A percentile compares a stretch with the other conserved stretches of the same genome.
These are phyloP conservation scores for Ceratocystis huliohia DNA, from an alignment of 2,329 filamentous ascomycete genomes.

Conservation along the genomic window DNA sequence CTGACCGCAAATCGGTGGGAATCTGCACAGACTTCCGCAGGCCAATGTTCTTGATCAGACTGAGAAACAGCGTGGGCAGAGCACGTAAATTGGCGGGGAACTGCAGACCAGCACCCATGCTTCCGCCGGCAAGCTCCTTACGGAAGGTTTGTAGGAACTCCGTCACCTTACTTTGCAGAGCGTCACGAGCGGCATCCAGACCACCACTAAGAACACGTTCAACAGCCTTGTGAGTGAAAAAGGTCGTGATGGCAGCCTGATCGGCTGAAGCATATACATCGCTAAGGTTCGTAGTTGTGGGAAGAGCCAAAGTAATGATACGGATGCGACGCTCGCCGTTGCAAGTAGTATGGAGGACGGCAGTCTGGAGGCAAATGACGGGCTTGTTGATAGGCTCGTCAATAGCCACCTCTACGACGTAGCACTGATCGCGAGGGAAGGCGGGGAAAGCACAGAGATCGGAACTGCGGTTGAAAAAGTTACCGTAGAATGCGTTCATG, in stretches of 20 bases:
- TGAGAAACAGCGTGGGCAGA: slow-evolving; percentile 80
- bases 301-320: slow-evolving; percentile 83
- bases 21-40: slow-evolving; percentile 88
- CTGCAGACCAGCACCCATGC: slow-evolving; percentile 87
- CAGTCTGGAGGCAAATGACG: slow-evolving; percentile 83
- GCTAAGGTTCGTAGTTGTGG: slow-evolving; percentile 79
- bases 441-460: slow-evolving; percentile 96
- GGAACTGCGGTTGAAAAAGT: slow-evolving; percentile 97
- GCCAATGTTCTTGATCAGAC: slow-evolving; percentile 90
- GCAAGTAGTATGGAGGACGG: slow-evolving; percentile 92
- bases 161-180: slow-evolving; percentile 78
- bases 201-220: slow-evolving; percentile 77
- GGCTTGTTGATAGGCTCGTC: slow-evolving; percentile 89
- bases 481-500: slow-evolving; percentile 97
- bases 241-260: slow-evolving; percentile 82
- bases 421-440: slow-evolving; percentile 92
- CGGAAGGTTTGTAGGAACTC: slow-evolving; percentile 91
- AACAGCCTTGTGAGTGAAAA: slow-evolving; percentile 95
- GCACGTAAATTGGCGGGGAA: slow-evolving; percentile 87
- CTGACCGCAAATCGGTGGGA: slow-evolving; percentile 82
- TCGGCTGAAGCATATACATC: slow-evolving; percentile 92
- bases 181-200: slow-evolving; percentile 80
- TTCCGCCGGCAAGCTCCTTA: slow-evolving; percentile 90
- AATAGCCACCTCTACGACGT: slow-evolving; percentile 95
- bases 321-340: slow-evolving; percentile 93